A percentile compares a stretch with the other conserved stretches of the same genome.
Evolutionary conservation across 768 basidiomycete species (phyloP).

Genomic region (Hirschioporus abietinus): DNA sequence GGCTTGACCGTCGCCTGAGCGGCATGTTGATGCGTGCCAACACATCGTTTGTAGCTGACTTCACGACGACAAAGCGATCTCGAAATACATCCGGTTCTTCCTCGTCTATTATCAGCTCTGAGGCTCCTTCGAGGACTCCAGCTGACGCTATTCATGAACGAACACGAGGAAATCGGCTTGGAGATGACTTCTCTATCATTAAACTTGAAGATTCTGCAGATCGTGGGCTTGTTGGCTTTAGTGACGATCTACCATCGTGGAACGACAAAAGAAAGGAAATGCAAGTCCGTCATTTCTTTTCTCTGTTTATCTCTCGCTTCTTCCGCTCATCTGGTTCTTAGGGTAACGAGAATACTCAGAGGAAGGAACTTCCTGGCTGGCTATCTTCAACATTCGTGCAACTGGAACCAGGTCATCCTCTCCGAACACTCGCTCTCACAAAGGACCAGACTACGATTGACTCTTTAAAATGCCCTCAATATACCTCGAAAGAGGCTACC

Average conservation of each 20-base stretch:
- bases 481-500: neutral
- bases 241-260: neutral
- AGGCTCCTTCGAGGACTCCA: slow-evolving; percentile 33
- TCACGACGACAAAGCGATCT: slow-evolving; percentile 19
- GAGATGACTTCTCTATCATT: slow-evolving; percentile 36
- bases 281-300: neutral
- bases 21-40: slow-evolving; percentile 61
- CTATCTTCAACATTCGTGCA: slow-evolving; percentile 46
- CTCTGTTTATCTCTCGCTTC: neutral
- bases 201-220: slow-evolving; percentile 28
- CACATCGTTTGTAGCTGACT: slow-evolving; percentile 20
- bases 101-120: slow-evolving; percentile 38
- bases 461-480: neutral
- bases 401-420: slow-evolving; percentile 40
- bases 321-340: neutral
- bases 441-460: neutral
- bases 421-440: slow-evolving; percentile 33
- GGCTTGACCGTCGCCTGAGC: slow-evolving; percentile 58
- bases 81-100: slow-evolving; percentile 37
- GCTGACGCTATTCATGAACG: slow-evolving; percentile 31
- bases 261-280: neutral
- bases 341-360: neutral
- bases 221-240: neutral
- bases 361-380: slow-evolving; percentile 47
- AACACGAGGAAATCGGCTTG: slow-evolving; percentile 29